Conservation (phyloP, 192 early-diverging fungal genomes). For the Mortierella alpina region DNA sequence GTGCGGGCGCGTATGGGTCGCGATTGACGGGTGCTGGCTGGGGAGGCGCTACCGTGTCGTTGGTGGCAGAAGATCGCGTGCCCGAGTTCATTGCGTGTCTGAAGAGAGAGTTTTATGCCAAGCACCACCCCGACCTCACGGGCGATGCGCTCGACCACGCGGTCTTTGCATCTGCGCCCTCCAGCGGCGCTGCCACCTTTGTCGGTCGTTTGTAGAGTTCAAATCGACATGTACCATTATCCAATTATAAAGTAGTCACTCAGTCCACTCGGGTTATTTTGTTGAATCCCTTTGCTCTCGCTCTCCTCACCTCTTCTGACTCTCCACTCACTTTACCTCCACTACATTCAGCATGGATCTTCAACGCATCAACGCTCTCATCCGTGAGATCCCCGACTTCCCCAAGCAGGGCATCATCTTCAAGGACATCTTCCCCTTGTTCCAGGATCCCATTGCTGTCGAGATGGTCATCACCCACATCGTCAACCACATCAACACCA, state of each 20-base stretch:
- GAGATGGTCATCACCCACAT: conserved; percentile 91
- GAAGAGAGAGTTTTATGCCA: conserved; percentile 74
- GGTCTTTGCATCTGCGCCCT: conserved; percentile 63
- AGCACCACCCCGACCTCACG: conserved; percentile 62
- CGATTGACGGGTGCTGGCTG: conserved; percentile 95
- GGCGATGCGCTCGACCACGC: conserved; percentile 61
- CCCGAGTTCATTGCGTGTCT: conserved; percentile 69
- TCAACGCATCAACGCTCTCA: conserved; percentile 49
- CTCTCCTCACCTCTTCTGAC: background rate
- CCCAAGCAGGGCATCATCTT: conserved; percentile 89
- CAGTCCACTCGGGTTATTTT: background rate
- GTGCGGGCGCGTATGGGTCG: conserved; percentile 81
- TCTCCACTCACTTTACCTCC: background rate
- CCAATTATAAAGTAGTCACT: background rate
- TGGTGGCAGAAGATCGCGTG: conserved; percentile 64
- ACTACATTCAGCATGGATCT: conserved; percentile 30
- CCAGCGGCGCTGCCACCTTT: conserved; percentile 61
- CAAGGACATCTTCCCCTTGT: conserved; percentile 97
- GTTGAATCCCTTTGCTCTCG: conserved; percentile 1
- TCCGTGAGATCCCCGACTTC: conserved; percentile 53
- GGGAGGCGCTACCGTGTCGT: conserved; percentile 66
- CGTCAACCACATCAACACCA: conserved; percentile 80
- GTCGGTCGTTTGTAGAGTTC: conserved; percentile 30
- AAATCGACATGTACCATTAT: background rate
- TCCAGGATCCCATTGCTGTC: conserved; percentile 93